A percentile compares a stretch with the other conserved stretches of the same genome.
These are phyloP conservation scores for Biscogniauxia sp. DNA, from an alignment of 2,329 filamentous ascomycete species.

Conservation along the genomic window DNA sequence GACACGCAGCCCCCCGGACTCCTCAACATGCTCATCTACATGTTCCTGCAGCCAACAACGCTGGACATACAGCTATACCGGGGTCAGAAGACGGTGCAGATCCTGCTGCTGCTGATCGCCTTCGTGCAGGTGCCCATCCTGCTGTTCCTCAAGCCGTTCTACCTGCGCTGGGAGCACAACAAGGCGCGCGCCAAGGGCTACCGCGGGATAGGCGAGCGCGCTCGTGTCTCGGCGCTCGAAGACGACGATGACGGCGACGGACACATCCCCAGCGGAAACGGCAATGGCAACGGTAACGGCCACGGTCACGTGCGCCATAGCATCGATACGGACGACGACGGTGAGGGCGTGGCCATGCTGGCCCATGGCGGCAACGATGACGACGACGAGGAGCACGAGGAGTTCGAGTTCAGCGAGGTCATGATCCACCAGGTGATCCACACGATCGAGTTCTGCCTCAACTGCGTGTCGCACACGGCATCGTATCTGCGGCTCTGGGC, in stretches of 20 bases:
- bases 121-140: constrained; percentile 84
- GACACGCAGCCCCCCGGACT: constrained; percentile 75
- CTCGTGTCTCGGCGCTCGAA: constrained; percentile 75
- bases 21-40: constrained; percentile 99
- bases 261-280: constrained; percentile 49
- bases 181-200: constrained; percentile 83
- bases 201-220: constrained; percentile 86
- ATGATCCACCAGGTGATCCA: constrained; percentile 99
- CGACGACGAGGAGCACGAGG: constrained; percentile 79
- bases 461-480: constrained; percentile 97
- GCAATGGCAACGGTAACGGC: constrained; percentile 23
- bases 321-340: constrained; percentile 59
- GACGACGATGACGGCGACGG: constrained; percentile 81
- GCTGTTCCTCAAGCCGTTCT: constrained; percentile 93
- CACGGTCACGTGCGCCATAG: constrained; percentile 64
- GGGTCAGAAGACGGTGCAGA: constrained; percentile 74
- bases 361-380: constrained; percentile 64
- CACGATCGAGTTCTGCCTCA: constrained; percentile 98
- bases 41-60: constrained; percentile 88
- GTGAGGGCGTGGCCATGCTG: constrained; percentile 54
- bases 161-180: constrained; percentile 92
- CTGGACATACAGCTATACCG: constrained; percentile 72
- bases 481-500: constrained; percentile 99
- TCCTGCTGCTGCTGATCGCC: constrained; percentile 76
- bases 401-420: constrained; percentile 94